phyloP scores from a whole-genome alignment of 306 rosid species.

The Malus sieversii region DNA sequence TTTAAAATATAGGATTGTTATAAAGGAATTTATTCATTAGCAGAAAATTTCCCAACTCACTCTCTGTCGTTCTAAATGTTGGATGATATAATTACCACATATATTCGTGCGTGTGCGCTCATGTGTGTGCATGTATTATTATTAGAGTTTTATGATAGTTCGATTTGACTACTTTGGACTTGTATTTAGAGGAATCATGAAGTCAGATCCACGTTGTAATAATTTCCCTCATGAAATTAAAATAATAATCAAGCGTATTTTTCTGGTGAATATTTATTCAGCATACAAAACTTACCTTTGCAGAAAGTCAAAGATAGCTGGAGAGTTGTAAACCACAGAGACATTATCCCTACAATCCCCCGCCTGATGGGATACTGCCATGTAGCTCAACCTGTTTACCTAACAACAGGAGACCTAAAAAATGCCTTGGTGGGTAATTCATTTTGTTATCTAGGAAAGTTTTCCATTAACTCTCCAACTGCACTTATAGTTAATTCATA shows the following conservation, averaged over 20 bases:
- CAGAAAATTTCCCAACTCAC: background rate
- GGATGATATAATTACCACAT: too few relatives aligned
- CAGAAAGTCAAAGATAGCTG: slow-evolving; percentile 98
- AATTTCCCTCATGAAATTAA: background rate
- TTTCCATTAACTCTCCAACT: background rate
- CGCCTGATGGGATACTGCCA: slow-evolving; percentile 98
- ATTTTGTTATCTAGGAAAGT: background rate
- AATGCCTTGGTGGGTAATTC: slow-evolving; percentile 56
- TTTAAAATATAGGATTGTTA: background rate
- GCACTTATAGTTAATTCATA: background rate
- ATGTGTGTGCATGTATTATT: background rate
- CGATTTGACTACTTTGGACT: background rate
- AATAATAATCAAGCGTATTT: slow-evolving; percentile 1
- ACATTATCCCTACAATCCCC: slow-evolving; percentile 90
- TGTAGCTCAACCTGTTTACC: slow-evolving; percentile 85
- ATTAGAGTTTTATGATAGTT: background rate
- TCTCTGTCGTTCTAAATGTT: background rate
- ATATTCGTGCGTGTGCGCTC: too few relatives aligned
- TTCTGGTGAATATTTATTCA: slow-evolving; percentile 19
- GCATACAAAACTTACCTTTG: slow-evolving; percentile 19
- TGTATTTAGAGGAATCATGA: background rate
- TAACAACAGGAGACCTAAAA: slow-evolving; percentile 61
- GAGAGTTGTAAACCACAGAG: slow-evolving; percentile 98
- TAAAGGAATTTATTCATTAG: background rate
- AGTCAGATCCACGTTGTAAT: background rate